phyloP scores from a whole-genome alignment of 2,329 filamentous ascomycete genomes.

The Fusarium sp. region DNA sequence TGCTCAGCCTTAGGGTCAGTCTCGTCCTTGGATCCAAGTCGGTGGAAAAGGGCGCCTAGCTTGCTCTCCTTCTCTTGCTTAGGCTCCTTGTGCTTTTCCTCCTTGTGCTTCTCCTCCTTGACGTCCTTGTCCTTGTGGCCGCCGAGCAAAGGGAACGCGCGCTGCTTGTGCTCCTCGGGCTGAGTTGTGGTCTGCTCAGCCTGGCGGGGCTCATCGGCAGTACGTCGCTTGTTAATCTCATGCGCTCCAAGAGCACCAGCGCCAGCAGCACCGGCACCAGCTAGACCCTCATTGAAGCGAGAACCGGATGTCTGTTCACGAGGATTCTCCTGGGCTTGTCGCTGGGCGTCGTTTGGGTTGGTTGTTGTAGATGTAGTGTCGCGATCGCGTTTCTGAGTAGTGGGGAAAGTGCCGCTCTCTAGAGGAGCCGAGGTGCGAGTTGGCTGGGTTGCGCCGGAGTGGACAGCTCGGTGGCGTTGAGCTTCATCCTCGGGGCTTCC shows the following conservation, averaged over 20 bases:
- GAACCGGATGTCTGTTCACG: slow-evolving; percentile 16
- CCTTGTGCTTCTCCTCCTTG: slow-evolving; percentile 10
- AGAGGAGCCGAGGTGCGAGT: slow-evolving; percentile 1
- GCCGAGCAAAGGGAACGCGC: slow-evolving; percentile 35
- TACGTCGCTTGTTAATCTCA: slow-evolving; percentile 15
- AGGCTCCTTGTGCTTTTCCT: slow-evolving; percentile 26
- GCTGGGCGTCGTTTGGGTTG: slow-evolving; percentile 12
- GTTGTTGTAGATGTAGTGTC: slow-evolving; percentile 6
- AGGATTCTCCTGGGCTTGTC: background rate
- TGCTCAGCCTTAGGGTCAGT: slow-evolving; percentile 7
- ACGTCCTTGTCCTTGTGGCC: slow-evolving; percentile 18
- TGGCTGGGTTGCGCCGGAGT: slow-evolving; percentile 2
- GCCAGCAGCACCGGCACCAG: slow-evolving; percentile 9
- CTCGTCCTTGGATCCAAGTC: slow-evolving; percentile 21
- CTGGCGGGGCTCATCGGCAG: background rate
- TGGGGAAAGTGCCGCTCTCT: slow-evolving; percentile 13
- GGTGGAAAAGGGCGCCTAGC: slow-evolving; percentile 28
- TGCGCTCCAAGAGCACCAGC: slow-evolving; percentile 19
- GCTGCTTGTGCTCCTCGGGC: slow-evolving; percentile 26
- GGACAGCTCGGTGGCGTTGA: slow-evolving; percentile 15
- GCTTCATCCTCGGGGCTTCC: slow-evolving; percentile 32
- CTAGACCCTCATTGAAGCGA: slow-evolving; percentile 21
- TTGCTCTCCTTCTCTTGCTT: slow-evolving; percentile 30
- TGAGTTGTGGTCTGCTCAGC: background rate
- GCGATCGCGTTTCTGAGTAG: background rate